Evolutionary conservation across 495 filamentous ascomycete species (phyloP), one percentile per base, ranked within the genome.

Genomic region (Xylaria acuta): DNA sequence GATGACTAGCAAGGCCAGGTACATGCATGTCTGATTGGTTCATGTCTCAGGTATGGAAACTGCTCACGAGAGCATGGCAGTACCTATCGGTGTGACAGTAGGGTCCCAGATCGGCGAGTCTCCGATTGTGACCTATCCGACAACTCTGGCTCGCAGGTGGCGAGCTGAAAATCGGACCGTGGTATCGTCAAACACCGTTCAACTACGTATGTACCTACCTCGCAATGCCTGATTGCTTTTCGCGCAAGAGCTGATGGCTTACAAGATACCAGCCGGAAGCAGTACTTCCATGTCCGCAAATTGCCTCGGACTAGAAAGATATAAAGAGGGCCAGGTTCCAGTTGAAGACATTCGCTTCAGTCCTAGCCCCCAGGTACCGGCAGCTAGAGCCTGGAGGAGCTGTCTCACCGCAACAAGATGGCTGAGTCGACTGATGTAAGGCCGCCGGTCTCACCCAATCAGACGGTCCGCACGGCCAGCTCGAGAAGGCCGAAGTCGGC

Each of bases 391-490:
- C 45, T 22, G 20, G 45, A 49, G 18, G 20, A 3, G 16, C 4
- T n/a, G 45, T n/a, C 65, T 54, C 65, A 67, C 65, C 65, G 65
- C 65, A 67, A 67, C 49, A 56, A 41, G 64, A n/a, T 12, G 11
- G 49, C 49, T 67, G 65, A 67, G 34, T 56, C 30, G 65, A 64
- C 5, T 27, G 60, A 14, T 43, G 18, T 43, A 30, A 64, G 60
- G 22, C 38, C 59, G 36, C n/a, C 38, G 32, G 11, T 34, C 43
- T 40, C 5, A 2, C 49, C 65, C 65, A 67, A 67, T 67, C 64
- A 43, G 32, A 30, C 32, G 32, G 47, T 2, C 6, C 32, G 11
- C 27, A 47, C 1, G 27, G 25, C 34, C 38, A 59, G 38, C 40
- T 49, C 27, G 0, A 38, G 22, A 59, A 34, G 54, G 54, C 67